Evolutionary conservation across 345 rosid species (phyloP).

Genomic region (Excoecaria agallocha): DNA sequence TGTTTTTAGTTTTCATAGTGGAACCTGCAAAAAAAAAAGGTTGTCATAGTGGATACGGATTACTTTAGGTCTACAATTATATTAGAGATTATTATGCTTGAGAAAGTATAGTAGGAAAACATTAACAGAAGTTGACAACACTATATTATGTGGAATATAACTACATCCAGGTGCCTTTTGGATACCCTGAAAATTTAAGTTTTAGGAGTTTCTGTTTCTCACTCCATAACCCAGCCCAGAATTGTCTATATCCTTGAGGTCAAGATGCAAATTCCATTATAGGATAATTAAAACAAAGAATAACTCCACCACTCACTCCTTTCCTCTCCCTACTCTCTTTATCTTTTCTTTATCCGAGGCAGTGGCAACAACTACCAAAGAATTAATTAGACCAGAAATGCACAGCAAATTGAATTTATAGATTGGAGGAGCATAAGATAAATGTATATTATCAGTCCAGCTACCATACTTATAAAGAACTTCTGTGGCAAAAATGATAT

Average conservation of each 20-base stretch:
- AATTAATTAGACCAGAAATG: not conserved
- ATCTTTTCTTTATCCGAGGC: not conserved
- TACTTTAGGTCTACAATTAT: not conserved
- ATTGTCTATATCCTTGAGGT: not conserved
- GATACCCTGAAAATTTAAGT: no score
- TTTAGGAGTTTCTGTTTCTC: not conserved
- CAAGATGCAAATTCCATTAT: not conserved
- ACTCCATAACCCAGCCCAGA: not conserved
- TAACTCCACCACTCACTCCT: not conserved
- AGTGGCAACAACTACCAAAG: not conserved
- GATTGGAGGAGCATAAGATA: not conserved
- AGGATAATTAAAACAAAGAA: not conserved
- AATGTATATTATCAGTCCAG: not conserved
- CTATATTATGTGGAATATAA: not conserved
- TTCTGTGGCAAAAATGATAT: not conserved
- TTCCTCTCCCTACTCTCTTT: not conserved
- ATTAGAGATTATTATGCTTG: not conserved
- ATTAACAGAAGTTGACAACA: not conserved
- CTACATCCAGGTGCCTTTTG: not conserved
- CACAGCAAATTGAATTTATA: not conserved
- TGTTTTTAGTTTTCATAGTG: not conserved
- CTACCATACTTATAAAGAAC: not conserved
- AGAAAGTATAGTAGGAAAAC: not conserved
- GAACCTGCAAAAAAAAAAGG: not conserved
- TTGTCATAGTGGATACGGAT: not conserved